A percentile compares a stretch with the other conserved stretches of the same genome.
These are phyloP conservation scores for Colletotrichum falcatum DNA, from an alignment of 2,329 filamentous ascomycete genomes.

Conservation along the genomic window DNA sequence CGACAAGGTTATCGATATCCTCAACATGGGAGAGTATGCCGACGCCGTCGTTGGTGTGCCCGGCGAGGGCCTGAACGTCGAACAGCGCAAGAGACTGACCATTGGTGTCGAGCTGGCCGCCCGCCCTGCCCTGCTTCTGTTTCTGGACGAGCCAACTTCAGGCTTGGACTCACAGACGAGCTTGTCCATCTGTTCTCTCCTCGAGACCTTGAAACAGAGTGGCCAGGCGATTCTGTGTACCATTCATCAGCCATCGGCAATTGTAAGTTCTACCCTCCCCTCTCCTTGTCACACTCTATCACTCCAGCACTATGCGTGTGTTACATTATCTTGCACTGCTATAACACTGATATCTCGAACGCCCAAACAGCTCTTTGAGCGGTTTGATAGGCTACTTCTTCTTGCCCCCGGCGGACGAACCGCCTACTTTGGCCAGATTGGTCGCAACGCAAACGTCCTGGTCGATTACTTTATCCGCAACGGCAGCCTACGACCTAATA, in stretches of 20 bases:
- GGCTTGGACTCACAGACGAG: conserved; percentile 81
- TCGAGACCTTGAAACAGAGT: conserved; percentile 71
- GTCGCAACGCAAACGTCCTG: conserved; percentile 60
- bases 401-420: conserved; percentile 66
- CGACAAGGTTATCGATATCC: conserved; percentile 47
- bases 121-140: conserved; percentile 77
- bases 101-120: conserved; percentile 84
- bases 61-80: conserved; percentile 64
- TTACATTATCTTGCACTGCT: neutral
- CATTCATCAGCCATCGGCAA: conserved; percentile 63
- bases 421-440: conserved; percentile 71
- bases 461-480: conserved; percentile 72
- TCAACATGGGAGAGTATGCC: conserved; percentile 70
- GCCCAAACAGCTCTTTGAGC: conserved; percentile 55
- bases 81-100: conserved; percentile 69
- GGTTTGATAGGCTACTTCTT: conserved; percentile 68
- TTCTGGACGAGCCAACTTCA: conserved; percentile 82
- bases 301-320: no score
- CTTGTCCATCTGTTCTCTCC: conserved; percentile 78
- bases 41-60: conserved; percentile 77
- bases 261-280: conserved; percentile 41
- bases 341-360: neutral
- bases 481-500: conserved; percentile 64
- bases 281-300: fast-evolving
- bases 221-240: conserved; percentile 65